Evolutionary conservation across 139 green algal genomes (phyloP).

Genomic region (Marvania coccoides): DNA sequence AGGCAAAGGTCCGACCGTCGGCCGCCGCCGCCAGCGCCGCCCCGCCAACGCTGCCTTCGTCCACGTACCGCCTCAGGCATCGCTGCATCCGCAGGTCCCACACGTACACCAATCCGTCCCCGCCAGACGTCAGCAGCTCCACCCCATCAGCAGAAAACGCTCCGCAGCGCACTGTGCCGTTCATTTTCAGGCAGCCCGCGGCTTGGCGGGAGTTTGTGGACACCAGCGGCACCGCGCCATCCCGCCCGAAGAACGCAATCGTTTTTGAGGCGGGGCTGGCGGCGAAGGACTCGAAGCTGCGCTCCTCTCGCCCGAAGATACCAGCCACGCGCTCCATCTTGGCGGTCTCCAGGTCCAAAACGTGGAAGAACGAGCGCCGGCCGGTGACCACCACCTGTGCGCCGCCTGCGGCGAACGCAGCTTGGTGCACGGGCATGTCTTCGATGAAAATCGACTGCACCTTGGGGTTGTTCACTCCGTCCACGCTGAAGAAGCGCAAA

Average conservation of each 20-base stretch:
- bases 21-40: conserved; percentile 53
- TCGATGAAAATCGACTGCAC: conserved; percentile 75
- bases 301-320: conserved; percentile 32
- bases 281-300: conserved; percentile 69
- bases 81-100: conserved; percentile 87
- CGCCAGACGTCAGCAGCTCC: conserved; percentile 62
- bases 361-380: conserved; percentile 77
- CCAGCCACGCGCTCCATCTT: conserved; percentile 52
- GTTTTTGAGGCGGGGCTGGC: conserved; percentile 33
- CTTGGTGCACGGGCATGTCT: conserved; percentile 78
- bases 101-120: conserved; percentile 77
- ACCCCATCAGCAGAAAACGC: conserved; percentile 62
- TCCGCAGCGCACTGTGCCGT: conserved; percentile 51
- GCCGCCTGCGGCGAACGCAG: conserved; percentile 64
- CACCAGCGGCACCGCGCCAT: conserved; percentile 64
- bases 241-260: conserved; percentile 74
- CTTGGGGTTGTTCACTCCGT: conserved; percentile 56
- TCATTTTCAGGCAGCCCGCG: conserved; percentile 78
- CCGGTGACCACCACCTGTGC: conserved; percentile 56
- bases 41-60: conserved; percentile 59
- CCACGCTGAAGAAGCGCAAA: conserved; percentile 76
- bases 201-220: conserved; percentile 57
- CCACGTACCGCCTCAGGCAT: conserved; percentile 59
- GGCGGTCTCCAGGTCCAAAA: conserved; percentile 64
- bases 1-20: conserved; percentile 53